Base-by-base conservation (phyloP, 805 yeast genomes). In the Hanseniaspora occidentalis region DNA sequence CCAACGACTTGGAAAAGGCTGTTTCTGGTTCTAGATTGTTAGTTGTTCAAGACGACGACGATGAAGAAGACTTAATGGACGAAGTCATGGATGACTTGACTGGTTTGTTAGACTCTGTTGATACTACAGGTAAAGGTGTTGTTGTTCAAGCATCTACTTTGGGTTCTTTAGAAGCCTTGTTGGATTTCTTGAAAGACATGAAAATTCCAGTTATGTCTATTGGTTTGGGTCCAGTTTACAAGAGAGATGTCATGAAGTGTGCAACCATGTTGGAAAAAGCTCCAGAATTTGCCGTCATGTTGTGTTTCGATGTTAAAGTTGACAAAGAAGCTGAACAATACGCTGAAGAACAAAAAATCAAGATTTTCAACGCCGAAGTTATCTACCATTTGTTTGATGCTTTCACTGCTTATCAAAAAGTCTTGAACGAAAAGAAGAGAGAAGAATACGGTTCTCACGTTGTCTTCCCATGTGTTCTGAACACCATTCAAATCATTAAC, bases 171-270 rank as follows among this genome's bases (percentile, higher is more conserved):
- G 99, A 92, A 68, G 99, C 99, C 3, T 69, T 92, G 50, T 73
- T 92, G 48, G 97, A 89, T 64, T 92, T 92, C 84, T 74, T 92
- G 61, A 89, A 89, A 66, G 95, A 84, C 55, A 84, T 88, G 96
- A 92, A 92, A 73, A 92, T 92, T 63, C 99, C 99, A 17, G 99
- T 92, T 27, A 86, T 89, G 96, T 83, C 96, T 26, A 88, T 92
- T 57, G 95, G 96, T 41, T 72, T 92, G 59, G 99, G 99, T 55
- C 98, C 99, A 41, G 98, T 92, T 31, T 92, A 67, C 70, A 92
- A 89, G 68, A 81, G 96, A 67, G 99, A 92, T 69, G 95, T 92
- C 37, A 92, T 92, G 94, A 84, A 86, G 60, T 96, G 96, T 9
- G 73, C 88, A 20, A 79, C 98, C 1, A 92, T 92, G 98, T 71